Percentiles rank a stretch among this genome's conserved stretches.
Conservation (phyloP, 805 yeast species). For the Starmerella scarabaei region DNA sequence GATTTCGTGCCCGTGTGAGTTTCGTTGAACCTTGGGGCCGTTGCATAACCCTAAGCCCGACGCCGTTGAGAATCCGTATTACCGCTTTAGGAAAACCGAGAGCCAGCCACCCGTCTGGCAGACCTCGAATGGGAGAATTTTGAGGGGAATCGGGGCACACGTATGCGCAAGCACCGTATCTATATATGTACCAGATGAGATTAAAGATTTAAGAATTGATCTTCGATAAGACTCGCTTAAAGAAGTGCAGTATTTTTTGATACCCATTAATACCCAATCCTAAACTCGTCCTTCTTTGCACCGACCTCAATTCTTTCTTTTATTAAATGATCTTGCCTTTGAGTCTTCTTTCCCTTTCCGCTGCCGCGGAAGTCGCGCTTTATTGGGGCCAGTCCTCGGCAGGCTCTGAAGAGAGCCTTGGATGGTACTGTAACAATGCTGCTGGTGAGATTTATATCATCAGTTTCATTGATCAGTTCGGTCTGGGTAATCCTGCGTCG, state of each 20-base stretch:
- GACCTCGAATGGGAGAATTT: no score
- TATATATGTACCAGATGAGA: no score
- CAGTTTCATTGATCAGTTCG: constrained; percentile 57
- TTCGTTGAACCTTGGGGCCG: no score
- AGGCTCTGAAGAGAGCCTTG: constrained; percentile 39
- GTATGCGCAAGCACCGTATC: no score
- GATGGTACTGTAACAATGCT: constrained; percentile 51
- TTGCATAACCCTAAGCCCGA: no score
- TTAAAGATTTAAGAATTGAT: no score
- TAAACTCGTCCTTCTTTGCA: neutral
- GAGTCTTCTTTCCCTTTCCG: constrained; percentile 12
- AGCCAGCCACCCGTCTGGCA: constrained; percentile 1
- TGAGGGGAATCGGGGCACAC: no score
- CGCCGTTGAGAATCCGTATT: no score
- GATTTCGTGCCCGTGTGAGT: no score
- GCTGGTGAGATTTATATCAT: constrained; percentile 50
- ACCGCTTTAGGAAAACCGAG: neutral
- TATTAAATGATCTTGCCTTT: constrained; percentile 1
- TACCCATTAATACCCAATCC: neutral
- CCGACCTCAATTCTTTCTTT: neutral
- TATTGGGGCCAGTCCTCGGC: constrained; percentile 86
- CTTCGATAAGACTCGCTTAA: no score
- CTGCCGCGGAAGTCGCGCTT: constrained; percentile 52
- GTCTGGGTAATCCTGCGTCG: constrained; percentile 28
- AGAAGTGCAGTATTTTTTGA: neutral